phyloP scores from a whole-genome alignment of 345 rosid genomes.

The Sisymbrium irio region DNA sequence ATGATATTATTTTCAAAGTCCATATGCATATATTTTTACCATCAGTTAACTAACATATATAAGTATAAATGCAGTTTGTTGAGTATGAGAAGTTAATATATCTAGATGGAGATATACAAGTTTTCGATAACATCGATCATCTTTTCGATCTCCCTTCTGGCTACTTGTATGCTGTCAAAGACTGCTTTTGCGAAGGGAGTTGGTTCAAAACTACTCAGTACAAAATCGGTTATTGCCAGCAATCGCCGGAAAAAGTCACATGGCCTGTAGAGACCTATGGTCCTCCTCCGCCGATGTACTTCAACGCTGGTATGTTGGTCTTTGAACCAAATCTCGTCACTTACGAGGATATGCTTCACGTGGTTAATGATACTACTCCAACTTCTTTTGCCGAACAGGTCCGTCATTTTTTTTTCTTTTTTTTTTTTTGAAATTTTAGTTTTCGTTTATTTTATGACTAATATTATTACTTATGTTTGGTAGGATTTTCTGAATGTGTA shows the following conservation, averaged over 20 bases:
- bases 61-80: not conserved
- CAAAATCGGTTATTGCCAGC: not conserved
- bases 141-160: not conserved
- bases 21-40: too few species aligned
- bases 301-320: not conserved
- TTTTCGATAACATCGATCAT: not conserved
- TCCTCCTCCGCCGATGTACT: not conserved
- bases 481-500: not conserved
- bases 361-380: not conserved
- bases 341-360: not conserved
- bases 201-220: not conserved
- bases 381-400: not conserved
- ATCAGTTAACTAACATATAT: too few species aligned
- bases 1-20: too few species aligned
- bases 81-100: not conserved
- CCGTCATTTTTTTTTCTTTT: too few species aligned
- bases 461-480: not conserved
- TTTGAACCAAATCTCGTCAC: not conserved
- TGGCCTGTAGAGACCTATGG: not conserved
- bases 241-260: not conserved
- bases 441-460: not conserved
- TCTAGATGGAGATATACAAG: constrained; percentile 8
- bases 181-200: not conserved
- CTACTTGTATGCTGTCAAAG: not conserved
- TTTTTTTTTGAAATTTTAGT: too few species aligned